Conservation (phyloP, 176 grass and related monocot genomes). For the Thalia dealbata region DNA sequence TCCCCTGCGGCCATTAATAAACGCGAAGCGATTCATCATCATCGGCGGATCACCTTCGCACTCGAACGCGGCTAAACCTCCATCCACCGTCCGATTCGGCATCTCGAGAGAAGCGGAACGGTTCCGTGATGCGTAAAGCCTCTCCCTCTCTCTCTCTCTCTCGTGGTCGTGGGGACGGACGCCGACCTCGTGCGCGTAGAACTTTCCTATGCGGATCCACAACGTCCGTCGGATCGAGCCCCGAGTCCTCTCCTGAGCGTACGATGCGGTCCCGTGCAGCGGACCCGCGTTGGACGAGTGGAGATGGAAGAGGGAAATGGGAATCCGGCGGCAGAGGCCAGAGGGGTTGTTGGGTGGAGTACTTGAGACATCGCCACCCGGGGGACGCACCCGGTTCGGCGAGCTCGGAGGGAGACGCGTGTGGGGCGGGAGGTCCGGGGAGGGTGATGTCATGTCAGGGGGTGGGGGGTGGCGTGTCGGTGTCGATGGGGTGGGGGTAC, state of each 20-base stretch:
- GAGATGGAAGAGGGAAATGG: too few relatives aligned
- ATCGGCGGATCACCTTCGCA: background rate
- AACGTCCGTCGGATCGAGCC: background rate
- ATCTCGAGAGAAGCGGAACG: background rate
- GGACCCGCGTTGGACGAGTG: background rate
- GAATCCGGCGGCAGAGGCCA: too few relatives aligned
- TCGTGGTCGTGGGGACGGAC: fast-evolving
- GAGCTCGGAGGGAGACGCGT: background rate
- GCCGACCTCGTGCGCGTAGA: background rate
- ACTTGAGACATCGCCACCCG: too few relatives aligned
- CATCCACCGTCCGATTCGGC: background rate
- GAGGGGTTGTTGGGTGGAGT: too few relatives aligned
- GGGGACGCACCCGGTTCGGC: background rate
- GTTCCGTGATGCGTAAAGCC: background rate
- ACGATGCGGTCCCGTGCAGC: background rate
- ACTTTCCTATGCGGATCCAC: background rate
- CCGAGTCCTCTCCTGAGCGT: background rate
- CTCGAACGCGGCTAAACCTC: background rate
- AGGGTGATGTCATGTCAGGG: background rate
- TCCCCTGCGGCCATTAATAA: background rate
- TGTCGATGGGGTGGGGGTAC: background rate
- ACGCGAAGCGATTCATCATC: background rate
- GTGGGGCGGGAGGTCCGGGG: too few relatives aligned
- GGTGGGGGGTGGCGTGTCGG: background rate
- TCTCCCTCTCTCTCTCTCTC: too few relatives aligned